Evolutionary conservation across 2,329 filamentous ascomycete species (phyloP), one percentile per base, ranked within the genome.

Genomic region (Colletotrichum trifolii): DNA sequence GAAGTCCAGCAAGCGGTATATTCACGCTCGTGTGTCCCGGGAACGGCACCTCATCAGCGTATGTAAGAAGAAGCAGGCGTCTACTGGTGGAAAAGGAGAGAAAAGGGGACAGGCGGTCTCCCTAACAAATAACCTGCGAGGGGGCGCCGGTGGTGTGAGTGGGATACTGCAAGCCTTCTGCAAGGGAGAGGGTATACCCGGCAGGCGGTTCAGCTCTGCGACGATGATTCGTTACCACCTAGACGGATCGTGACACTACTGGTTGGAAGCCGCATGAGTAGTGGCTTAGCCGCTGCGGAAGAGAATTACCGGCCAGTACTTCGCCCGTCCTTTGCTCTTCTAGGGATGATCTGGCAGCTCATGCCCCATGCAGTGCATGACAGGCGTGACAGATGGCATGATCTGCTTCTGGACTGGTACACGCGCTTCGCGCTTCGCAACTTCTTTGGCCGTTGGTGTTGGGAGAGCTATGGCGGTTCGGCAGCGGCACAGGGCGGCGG

Each of bases 261-360:
- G 66, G 66, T 50, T 60, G 42, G 42, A 25, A 55, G 34, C 54
- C 35, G 46, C 50, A 57, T 34, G 13, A 56, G 54, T 59, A 50
- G 64, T 67, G 66, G 59, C 64, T 68, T 64, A 67, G 63, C 66
- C 66, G 66, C 66, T 67, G 50, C 66, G 49, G 50, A 59, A 54
- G 63, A 60, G 64, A 56, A 56, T 64, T 64, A 39, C 64, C 64
- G 58, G 47, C 58, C 66, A 67, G 40, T 63, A 48, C 58, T 50
- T 59, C 36, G 60, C 48, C 54, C 34, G 48, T 38, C 42, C 49
- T 54, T 46, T 46, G 48, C 57, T 58, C 47, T 36, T 49, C 47
- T 46, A 60, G 57, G 46, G 58, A 56, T 57, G 63, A 66, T 66
- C 63, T 57, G 52, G 63, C 58, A 54, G 53, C 59, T 56, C 33